Conservation (phyloP, 257 asterid genomes). For the Schizonepeta tenuifolia region DNA sequence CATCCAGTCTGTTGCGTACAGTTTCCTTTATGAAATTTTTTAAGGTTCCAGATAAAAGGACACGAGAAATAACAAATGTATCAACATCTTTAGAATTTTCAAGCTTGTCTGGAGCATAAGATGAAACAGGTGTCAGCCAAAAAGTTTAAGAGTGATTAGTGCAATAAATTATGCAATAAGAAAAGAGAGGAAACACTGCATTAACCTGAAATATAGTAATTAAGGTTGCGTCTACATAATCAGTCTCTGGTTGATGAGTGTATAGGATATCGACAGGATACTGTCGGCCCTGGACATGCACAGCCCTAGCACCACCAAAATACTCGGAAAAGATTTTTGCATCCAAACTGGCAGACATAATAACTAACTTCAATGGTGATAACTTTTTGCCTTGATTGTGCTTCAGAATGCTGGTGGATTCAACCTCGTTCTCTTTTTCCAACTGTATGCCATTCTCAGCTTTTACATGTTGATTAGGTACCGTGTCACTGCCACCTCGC, state of each 20-base stretch:
- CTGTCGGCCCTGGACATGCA: slow-evolving; percentile 92
- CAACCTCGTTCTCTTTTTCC: slow-evolving; percentile 42
- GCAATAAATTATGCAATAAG: slow-evolving; percentile 31
- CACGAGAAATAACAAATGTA: neutral
- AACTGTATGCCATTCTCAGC: slow-evolving; percentile 39
- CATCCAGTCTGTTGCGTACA: neutral
- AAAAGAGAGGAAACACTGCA: slow-evolving; percentile 15
- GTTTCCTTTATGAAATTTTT: neutral
- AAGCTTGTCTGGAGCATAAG: slow-evolving; percentile 12
- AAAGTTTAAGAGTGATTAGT: neutral
- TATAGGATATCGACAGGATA: slow-evolving; percentile 79
- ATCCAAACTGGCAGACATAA: slow-evolving; percentile 98
- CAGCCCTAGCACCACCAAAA: slow-evolving; percentile 94
- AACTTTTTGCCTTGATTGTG: slow-evolving; percentile 50
- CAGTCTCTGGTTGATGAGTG: slow-evolving; percentile 85
- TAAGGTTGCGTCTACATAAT: slow-evolving; percentile 87
- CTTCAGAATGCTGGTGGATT: slow-evolving; percentile 41
- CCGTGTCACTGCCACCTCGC: slow-evolving; percentile 38
- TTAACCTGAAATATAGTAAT: slow-evolving; percentile 91
- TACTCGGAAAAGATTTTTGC: slow-evolving; percentile 81
- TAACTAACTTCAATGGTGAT: slow-evolving; percentile 74
- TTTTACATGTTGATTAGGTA: slow-evolving; percentile 35
- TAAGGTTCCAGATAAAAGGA: slow-evolving; percentile 1
- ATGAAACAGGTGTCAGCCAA: slow-evolving; percentile 20
- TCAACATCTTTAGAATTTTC: slow-evolving; percentile 12